These are phyloP conservation scores for Lachancea waltii DNA, from an alignment of 805 yeast genomes.

Conservation along the genomic window DNA sequence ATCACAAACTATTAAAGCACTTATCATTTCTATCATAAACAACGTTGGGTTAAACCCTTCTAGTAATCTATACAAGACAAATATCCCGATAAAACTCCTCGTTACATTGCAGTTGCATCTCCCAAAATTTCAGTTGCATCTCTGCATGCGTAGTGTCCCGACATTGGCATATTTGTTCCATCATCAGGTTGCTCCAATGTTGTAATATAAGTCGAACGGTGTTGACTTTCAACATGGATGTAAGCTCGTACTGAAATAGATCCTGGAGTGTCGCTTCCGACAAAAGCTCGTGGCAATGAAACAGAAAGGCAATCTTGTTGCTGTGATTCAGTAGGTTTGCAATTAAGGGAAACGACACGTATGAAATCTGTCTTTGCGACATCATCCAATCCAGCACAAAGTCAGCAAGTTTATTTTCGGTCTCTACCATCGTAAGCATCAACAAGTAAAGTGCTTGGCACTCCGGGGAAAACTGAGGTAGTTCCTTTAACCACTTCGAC, in stretches of 20 bases:
- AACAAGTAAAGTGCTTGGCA: constrained; percentile 6
- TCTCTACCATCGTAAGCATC: constrained; percentile 2
- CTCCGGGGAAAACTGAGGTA: constrained; percentile 5
- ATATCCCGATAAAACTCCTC: constrained; percentile 21
- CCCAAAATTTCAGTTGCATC: constrained; percentile 26
- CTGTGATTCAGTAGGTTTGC: constrained; percentile 3
- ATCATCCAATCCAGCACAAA: constrained; percentile 2
- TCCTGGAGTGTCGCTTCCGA: constrained; percentile 12
- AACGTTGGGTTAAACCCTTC: no score
- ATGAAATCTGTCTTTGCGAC: constrained; percentile 2
- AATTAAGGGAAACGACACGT: constrained; percentile 6
- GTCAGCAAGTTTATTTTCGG: not conserved
- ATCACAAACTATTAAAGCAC: constrained; percentile 1
- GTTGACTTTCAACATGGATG: constrained; percentile 16
- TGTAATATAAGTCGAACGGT: constrained; percentile 20
- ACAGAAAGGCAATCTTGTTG: constrained; percentile 8
- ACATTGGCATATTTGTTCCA: constrained; percentile 19
- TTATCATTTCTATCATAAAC: no score
- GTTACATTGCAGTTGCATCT: constrained; percentile 19
- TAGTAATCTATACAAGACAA: constrained; percentile 13
- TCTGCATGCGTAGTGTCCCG: constrained; percentile 21
- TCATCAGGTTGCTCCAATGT: constrained; percentile 23
- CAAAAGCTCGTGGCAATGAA: constrained; percentile 21
- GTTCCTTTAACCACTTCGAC: constrained; percentile 2
- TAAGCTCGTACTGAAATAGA: constrained; percentile 17